phyloP scores from a whole-genome alignment of 495 filamentous ascomycete genomes.

The Neurospora sp. region DNA sequence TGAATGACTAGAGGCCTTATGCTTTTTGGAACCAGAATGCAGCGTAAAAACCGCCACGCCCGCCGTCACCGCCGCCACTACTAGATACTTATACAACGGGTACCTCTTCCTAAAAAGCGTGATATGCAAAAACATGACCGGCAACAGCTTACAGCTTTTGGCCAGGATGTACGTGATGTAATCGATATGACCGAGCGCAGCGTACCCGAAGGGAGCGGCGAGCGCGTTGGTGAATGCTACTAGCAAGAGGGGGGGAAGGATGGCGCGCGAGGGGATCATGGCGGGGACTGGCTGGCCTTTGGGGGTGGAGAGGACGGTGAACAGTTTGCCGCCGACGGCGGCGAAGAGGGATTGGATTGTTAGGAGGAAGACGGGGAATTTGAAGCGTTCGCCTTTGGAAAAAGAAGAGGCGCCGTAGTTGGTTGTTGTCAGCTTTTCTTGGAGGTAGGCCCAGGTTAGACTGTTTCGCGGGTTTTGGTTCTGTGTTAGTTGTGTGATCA shows the following conservation, averaged over 20 bases:
- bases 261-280: conserved; percentile 64
- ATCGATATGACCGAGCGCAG: conserved; percentile 86
- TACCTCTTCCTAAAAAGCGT: conserved; percentile 84
- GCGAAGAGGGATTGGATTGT: conserved; percentile 93
- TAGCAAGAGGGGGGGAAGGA: conserved; percentile 70
- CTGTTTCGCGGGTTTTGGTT: conserved; percentile 31
- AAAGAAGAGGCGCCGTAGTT: conserved; percentile 46
- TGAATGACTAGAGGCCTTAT: conserved; percentile 27
- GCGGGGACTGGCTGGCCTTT: conserved; percentile 37
- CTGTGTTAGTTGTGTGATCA: conserved; percentile 5
- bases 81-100: conserved; percentile 92
- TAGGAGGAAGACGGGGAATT: conserved; percentile 87
- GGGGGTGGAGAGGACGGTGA: conserved; percentile 62
- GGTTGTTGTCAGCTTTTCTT: conserved; percentile 97
- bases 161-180: conserved; percentile 98
- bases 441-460: conserved; percentile 88
- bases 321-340: conserved; percentile 65
- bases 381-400: conserved; percentile 53
- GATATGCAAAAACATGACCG: conserved; percentile 93
- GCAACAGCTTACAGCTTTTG: conserved; percentile 94
- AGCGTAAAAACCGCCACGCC: conserved; percentile 95
- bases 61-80: conserved; percentile 78
- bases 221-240: conserved; percentile 82
- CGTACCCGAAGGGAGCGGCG: conserved; percentile 91
- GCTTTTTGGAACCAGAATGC: conserved; percentile 52